Conservation (phyloP, 768 basidiomycete genomes). For the Sistotremastrum niveocremeum region DNA sequence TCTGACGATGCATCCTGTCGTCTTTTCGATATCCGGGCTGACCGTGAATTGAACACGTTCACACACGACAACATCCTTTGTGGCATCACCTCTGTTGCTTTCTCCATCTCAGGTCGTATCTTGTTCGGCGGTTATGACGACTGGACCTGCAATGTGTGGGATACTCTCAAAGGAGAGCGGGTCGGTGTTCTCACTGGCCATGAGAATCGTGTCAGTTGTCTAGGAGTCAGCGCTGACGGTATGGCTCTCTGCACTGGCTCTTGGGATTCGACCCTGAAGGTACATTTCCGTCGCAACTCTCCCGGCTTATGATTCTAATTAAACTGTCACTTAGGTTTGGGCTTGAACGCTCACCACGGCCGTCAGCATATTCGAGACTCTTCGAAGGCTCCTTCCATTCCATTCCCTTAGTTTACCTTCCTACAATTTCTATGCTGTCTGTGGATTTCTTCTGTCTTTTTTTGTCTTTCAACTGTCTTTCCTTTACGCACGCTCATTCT, state of each 20-base stretch:
- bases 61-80: constrained; percentile 98
- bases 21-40: constrained; percentile 93
- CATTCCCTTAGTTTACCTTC: no score
- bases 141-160: constrained; percentile 99
- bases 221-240: constrained; percentile 91
- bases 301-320: no score
- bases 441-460: no score
- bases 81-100: constrained; percentile 97
- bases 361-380: no score
- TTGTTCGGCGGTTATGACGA: constrained; percentile 99
- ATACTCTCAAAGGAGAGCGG: constrained; percentile 95
- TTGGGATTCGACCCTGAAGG: constrained; percentile 96
- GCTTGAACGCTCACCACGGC: no score
- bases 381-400: no score
- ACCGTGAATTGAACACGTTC: constrained; percentile 92
- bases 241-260: constrained; percentile 98
- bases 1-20: constrained; percentile 99
- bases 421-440: no score
- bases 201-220: constrained; percentile 94
- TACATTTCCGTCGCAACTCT: constrained; percentile 15
- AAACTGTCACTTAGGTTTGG: no score
- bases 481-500: no score
- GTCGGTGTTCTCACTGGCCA: constrained; percentile 96
- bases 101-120: constrained; percentile 94
- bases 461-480: no score